Evolutionary conservation across 768 basidiomycete species (phyloP), one percentile per base, ranked within the genome.

Genomic region (Coprinopsis sp.): DNA sequence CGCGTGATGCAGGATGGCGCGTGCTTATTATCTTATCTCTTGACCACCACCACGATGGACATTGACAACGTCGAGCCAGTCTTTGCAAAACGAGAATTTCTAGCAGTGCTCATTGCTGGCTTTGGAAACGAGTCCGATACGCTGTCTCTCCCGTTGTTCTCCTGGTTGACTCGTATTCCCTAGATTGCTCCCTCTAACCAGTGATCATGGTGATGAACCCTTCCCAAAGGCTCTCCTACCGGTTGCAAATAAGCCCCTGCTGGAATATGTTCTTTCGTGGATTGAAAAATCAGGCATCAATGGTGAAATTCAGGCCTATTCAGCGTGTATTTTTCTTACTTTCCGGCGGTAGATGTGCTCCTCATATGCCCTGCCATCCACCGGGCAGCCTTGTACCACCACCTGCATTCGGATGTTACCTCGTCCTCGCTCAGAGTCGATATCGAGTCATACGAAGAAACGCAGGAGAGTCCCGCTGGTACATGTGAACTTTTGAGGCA

Each of bases 181-280:
- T 58, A 92, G 89, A 47, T 74, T 92, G 14, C 62, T 76, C 34
- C 90, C 90, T 1, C 66, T 92, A 37, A 90, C 87, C 19, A 76
- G 75, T 51, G 78, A 87, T 58, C 72, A 89, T 58, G 90, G 89
- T 46, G 89, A 90, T 39, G 81, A 83, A 46, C 79, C 88, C 19
- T 86, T 78, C 61, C 87, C 90, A 31, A 97, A 97, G 61, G 86
- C 92, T 6, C 68, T 97, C 6, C 72, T 96, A 5, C 90, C 92
- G 6, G 75, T 97, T 28, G 90, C 82, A 21, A 95, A 96, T 58
- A 85, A 75, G 51, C 91, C 93, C 2, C 80, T 96, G 69, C 73
- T 97, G 49, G 85, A 91, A 59, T 87, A 89, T 54, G 76, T 79
- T 6, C 72, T 97, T 22, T 71, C 78, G 6, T 97, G 94, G 94